Evolutionary conservation across 148 eudicot genomes (phyloP).

Genomic region (Spergularia bocconei): DNA sequence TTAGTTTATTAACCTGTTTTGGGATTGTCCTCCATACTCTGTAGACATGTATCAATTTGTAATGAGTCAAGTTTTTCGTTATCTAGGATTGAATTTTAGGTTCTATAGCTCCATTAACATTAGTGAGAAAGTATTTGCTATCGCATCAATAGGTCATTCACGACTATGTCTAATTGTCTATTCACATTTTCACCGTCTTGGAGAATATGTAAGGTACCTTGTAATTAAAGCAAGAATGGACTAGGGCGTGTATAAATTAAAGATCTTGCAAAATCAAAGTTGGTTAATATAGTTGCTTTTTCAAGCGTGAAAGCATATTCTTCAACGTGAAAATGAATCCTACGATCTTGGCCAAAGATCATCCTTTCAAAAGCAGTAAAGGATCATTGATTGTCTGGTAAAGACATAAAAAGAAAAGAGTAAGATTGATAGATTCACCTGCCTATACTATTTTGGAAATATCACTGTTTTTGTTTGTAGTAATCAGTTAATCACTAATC

Average conservation of each 20-base stretch:
- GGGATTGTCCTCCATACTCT: too few species aligned
- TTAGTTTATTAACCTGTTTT: too few species aligned
- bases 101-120: too few species aligned
- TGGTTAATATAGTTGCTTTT: constrained; percentile 3
- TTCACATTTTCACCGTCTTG: background rate
- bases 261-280: constrained; percentile 14
- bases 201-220: background rate
- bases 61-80: too few species aligned
- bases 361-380: constrained; percentile 22
- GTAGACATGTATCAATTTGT: too few species aligned
- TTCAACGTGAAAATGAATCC: constrained; percentile 16
- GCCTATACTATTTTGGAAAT: constrained; percentile 1
- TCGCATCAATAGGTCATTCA: background rate
- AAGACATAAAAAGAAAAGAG: background rate
- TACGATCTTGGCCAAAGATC: background rate
- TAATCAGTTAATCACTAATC: too few species aligned
- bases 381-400: constrained; percentile 3
- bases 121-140: too few species aligned
- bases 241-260: background rate
- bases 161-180: too few species aligned
- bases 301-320: constrained; percentile 13
- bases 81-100: too few species aligned
- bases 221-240: background rate
- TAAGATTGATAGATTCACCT: too few species aligned
- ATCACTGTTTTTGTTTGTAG: background rate